Evolutionary conservation across 2,329 filamentous ascomycete species (phyloP).

Genomic region (Xylariaceae sp.): DNA sequence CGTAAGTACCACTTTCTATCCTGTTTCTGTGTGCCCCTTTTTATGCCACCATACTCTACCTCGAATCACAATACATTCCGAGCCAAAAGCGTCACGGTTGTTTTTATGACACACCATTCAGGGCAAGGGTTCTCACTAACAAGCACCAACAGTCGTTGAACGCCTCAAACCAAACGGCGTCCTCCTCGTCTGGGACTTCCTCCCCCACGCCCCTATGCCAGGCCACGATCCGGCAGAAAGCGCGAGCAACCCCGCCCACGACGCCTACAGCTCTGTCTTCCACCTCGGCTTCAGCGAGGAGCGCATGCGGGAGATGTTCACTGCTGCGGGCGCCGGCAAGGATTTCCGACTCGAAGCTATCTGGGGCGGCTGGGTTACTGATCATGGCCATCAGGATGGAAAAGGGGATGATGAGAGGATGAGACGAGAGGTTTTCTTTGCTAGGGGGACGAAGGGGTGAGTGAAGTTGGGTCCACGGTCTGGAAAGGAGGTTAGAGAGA

Average conservation of each 20-base stretch:
- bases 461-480: neutral
- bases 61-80: no score
- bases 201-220: conserved; percentile 43
- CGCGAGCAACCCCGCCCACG: conserved; percentile 5
- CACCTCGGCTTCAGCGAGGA: conserved; percentile 62
- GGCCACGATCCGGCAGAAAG: conserved; percentile 33
- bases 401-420: conserved; percentile 13
- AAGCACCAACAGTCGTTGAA: conserved; percentile 41
- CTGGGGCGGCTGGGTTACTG: conserved; percentile 38
- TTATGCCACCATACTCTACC: no score
- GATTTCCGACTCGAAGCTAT: conserved; percentile 55
- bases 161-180: conserved; percentile 62
- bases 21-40: neutral
- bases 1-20: conserved; percentile 5
- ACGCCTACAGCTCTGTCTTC: conserved; percentile 47
- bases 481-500: no score
- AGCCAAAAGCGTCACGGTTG: no score
- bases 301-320: conserved; percentile 56
- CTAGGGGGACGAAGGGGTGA: conserved; percentile 36
- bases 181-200: conserved; percentile 63
- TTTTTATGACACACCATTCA: no score
- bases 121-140: neutral
- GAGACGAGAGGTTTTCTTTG: conserved; percentile 45
- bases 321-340: conserved; percentile 52
- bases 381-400: neutral